Evolutionary conservation across 257 asterid genomes (phyloP), one percentile per base, ranked within the genome.

Genomic region (Solanum okadae): DNA sequence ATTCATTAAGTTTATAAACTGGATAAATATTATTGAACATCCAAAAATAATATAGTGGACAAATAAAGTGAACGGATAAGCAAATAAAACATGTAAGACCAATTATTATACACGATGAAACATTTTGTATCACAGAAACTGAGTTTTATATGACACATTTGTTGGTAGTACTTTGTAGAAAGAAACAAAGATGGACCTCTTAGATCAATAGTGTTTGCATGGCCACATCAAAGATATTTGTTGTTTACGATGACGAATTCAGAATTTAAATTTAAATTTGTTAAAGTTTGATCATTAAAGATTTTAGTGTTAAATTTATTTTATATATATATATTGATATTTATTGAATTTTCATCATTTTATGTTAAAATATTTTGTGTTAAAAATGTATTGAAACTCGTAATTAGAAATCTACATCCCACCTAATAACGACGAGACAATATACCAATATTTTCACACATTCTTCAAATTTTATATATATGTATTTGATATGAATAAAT

Each of bases 21-120:
- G 1, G 0, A 15, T 0, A 49, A 15, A 5, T 49, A 15, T 49
- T 49, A 5, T 49, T 15, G 0, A 49, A 49, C 8, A 49, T 49
- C 0, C 1, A 5, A 49, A 15, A 5, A 15, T 46, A 46, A 14
- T 46, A 14, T 5, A 46, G 6, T 5, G 2, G 0, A 46, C 3
- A 14, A 46, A 0, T 46, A 12, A 46, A 46, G 4, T 46, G 2
- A 4, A 46, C 56, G 1, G 7, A 2, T 0, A 0, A 5, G 20
- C 2, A 46, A 15, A 46, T 46, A 46, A 46, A 46, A 46, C 68
- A 67, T 67, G 6, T 18, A 33, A 34, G 46, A 72, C 14, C 16
- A 33, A 67, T 67, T 4, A 33, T 15, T 71, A 16, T 29, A 70
- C 11, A 9, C 34, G 29, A 46, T 46, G 46, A 73, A 71, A 73